Evolutionary conservation across 2,329 filamentous ascomycete genomes (phyloP), one percentile per base, ranked within the genome.

Genomic region (Fusarium sp.): DNA sequence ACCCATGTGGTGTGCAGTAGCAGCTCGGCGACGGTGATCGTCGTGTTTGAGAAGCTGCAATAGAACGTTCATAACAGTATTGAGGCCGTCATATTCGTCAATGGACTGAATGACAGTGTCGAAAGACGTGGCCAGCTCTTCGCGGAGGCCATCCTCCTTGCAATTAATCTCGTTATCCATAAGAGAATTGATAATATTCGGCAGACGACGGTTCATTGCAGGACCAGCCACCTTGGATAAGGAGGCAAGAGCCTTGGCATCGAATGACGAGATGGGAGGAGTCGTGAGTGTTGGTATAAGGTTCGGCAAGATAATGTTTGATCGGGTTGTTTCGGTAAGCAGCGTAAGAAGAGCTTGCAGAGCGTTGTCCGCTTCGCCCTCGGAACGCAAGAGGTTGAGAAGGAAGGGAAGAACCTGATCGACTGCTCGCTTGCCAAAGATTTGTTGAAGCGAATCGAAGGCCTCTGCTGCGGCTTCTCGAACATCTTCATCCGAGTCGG

Each of bases 391-490:
- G n/a, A 98, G 87, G 77, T 89, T 95, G 76, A 99, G 90, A 30
- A 99, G 89, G 82, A 94, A 92, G 56, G 97, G 97, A 68, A 99
- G 86, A 25, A 99, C 96, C 78, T 98, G 94, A 76, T 99, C 95
- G 54, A 99, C 92, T 56, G 94, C 94, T 75, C 89, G 92, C 86
- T 98, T 98, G 83, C 96, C 96, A 68, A 98, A 85, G 54, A 97
- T 93, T 76, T 95, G 92, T 80, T 99, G 96, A 62, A 99, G 82
- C 34, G 94, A 93, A 80, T 99, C 96, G 77, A 99, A 99, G 3
- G 96, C 96, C 80, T 99, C 96, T 23, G 97, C 96, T 27, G 97
- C 96, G 61, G 96, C 93, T 80, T 99, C 96, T 78, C 96, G 88
- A 50, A 99, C 97, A 63, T 97, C 93, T 66, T 89, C 89, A 77